Evolutionary conservation across 352 stramenopile genomes (phyloP).

Genomic region (Globisporangium carolinianum): DNA sequence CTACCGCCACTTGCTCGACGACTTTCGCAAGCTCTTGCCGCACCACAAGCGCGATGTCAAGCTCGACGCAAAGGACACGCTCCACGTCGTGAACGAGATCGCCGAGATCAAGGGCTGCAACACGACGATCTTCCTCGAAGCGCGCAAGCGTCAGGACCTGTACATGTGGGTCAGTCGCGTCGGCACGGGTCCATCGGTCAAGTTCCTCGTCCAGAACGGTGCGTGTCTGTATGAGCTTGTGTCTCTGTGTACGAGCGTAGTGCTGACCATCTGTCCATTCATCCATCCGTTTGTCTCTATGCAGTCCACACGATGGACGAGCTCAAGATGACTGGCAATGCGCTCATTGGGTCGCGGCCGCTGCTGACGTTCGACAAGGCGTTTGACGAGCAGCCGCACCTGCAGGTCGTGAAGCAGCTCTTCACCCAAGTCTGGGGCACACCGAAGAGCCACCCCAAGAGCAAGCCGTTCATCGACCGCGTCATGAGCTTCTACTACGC

Average conservation of each 20-base stretch:
- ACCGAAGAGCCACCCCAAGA: conserved; percentile 97
- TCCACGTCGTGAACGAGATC: conserved; percentile 97
- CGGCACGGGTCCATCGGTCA: conserved; percentile 92
- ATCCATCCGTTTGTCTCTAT: background rate
- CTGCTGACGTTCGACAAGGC: conserved; percentile 96
- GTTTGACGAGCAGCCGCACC: conserved; percentile 88
- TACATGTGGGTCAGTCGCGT: conserved; percentile 98
- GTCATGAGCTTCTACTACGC: conserved; percentile 96
- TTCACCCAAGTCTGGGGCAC: conserved; percentile 95
- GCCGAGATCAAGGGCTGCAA: conserved; percentile 98
- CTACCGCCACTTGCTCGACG: conserved; percentile 97
- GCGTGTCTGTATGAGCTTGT: conserved; percentile 4
- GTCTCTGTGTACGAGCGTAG: background rate
- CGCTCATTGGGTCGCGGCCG: conserved; percentile 94
- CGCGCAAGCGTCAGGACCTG: conserved; percentile 96
- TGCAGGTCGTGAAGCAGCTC: conserved; percentile 95
- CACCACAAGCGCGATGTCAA: conserved; percentile 99
- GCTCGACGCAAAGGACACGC: conserved; percentile 93
- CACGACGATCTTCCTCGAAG: conserved; percentile 95
- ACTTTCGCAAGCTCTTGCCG: conserved; percentile 96
- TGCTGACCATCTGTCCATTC: background rate
- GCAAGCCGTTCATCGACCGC: conserved; percentile 99
- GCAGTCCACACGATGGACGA: conserved; percentile 99
- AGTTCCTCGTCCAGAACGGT: conserved; percentile 98
- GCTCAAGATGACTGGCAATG: conserved; percentile 99